Evolutionary conservation across 345 rosid species (phyloP).

Genomic region (Moringa oleifera): DNA sequence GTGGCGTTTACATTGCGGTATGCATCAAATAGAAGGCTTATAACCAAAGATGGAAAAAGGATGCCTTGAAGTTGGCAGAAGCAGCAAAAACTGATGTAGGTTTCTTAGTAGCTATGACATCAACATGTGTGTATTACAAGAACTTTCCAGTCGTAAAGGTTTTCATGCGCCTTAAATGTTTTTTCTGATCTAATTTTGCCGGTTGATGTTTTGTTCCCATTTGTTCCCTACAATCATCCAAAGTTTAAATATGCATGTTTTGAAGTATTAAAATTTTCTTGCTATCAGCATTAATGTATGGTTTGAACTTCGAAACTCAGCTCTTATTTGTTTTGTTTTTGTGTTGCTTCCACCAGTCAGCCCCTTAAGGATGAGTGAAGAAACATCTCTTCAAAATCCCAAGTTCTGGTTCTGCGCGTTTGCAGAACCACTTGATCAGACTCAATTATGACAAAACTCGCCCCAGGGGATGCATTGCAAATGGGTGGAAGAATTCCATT

Average conservation of each 20-base stretch:
- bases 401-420: slow-evolving; percentile 30
- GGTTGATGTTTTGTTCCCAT: neutral
- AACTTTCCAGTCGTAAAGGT: slow-evolving; percentile 34
- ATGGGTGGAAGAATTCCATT: slow-evolving; percentile 50
- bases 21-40: slow-evolving; percentile 29
- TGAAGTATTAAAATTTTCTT: neutral
- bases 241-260: neutral
- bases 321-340: neutral
- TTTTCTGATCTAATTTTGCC: slow-evolving; percentile 1
- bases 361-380: slow-evolving; percentile 33
- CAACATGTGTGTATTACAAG: slow-evolving; percentile 26
- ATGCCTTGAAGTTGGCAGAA: slow-evolving; percentile 23
- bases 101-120: slow-evolving; percentile 32
- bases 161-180: neutral
- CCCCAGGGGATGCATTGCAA: slow-evolving; percentile 31
- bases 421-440: slow-evolving; percentile 28
- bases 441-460: slow-evolving; percentile 16
- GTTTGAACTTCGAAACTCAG: neutral
- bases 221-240: neutral
- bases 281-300: neutral
- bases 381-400: slow-evolving; percentile 25
- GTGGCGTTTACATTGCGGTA: neutral
- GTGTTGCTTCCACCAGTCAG: slow-evolving; percentile 20
- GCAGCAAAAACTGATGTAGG: slow-evolving; percentile 23
- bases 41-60: slow-evolving; percentile 26